Evolutionary conservation across 352 stramenopile genomes (phyloP).

Genomic region (Phytophthora capsici): DNA sequence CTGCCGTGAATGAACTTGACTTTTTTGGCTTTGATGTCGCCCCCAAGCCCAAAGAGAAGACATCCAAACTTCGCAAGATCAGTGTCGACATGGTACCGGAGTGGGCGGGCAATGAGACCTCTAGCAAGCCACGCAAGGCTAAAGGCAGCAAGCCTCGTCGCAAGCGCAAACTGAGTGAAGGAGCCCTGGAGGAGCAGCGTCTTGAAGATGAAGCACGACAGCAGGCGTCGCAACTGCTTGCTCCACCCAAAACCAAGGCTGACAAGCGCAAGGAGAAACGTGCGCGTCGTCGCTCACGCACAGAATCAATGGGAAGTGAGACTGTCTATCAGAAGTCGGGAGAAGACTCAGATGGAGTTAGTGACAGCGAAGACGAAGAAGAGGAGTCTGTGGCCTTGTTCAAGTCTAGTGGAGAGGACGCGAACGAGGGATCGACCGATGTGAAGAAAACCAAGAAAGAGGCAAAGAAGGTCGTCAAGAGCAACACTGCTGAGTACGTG

Average conservation of each 20-base stretch:
- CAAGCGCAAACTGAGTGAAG: slow-evolving; percentile 87
- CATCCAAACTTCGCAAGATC: slow-evolving; percentile 57
- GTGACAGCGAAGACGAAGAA: slow-evolving; percentile 40
- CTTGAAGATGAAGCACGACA: slow-evolving; percentile 72
- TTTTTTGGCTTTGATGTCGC: slow-evolving; percentile 81
- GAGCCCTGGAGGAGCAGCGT: slow-evolving; percentile 72
- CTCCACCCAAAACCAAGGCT: slow-evolving; percentile 51
- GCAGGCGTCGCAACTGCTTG: slow-evolving; percentile 71
- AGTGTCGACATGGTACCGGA: slow-evolving; percentile 74
- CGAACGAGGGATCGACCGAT: slow-evolving; percentile 17
- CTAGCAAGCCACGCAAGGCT: slow-evolving; percentile 45
- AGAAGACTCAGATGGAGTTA: slow-evolving; percentile 21
- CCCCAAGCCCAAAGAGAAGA: slow-evolving; percentile 41
- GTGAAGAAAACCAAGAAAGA: slow-evolving; percentile 16
- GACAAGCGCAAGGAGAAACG: slow-evolving; percentile 55
- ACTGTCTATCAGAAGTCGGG: slow-evolving; percentile 8
- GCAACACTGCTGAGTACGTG: slow-evolving; percentile 32
- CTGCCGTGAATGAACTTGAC: slow-evolving; percentile 62
- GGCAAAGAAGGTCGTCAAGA: slow-evolving; percentile 36
- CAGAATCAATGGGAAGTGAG: slow-evolving; percentile 48
- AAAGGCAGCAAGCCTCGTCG: slow-evolving; percentile 75
- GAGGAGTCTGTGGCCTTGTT: slow-evolving; percentile 60
- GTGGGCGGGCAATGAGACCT: slow-evolving; percentile 62
- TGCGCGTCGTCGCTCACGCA: slow-evolving; percentile 45
- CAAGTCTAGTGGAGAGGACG: slow-evolving; percentile 35